Conservation (phyloP, 108 stramenopile genomes). For the Epipyxis sp. region DNA sequence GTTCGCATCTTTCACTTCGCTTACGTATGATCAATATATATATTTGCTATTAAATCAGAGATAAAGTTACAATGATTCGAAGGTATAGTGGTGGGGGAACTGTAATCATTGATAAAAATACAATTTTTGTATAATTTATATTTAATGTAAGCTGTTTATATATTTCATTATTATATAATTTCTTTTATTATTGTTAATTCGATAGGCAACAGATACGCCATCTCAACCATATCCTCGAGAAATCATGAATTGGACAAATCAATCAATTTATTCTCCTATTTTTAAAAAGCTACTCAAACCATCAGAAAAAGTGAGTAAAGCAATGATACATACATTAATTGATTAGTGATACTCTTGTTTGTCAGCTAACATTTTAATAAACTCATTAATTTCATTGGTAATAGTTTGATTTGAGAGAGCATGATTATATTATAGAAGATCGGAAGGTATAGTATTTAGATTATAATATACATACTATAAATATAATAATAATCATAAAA, state of each 20-base stretch:
- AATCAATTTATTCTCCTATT: conserved; percentile 64
- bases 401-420: conserved; percentile 64
- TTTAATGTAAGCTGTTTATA: conserved; percentile 37
- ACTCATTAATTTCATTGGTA: no score
- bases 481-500: no score
- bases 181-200: background rate
- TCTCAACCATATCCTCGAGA: conserved; percentile 63
- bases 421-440: conserved; percentile 78
- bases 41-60: conserved; percentile 22
- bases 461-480: no score
- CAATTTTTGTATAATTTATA: conserved; percentile 75
- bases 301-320: no score
- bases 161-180: background rate
- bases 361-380: no score
- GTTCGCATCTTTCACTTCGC: background rate
- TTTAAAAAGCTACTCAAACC: no score
- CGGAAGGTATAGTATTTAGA: no score
- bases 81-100: conserved; percentile 92
- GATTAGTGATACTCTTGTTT: no score
- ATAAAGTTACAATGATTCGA: conserved; percentile 66
- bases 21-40: no score
- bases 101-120: conserved; percentile 76
- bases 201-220: background rate
- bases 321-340: no score
- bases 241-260: conserved; percentile 84